These are phyloP conservation scores for Colletotrichum sp. DNA, from an alignment of 2,329 filamentous ascomycete genomes.

Conservation along the genomic window DNA sequence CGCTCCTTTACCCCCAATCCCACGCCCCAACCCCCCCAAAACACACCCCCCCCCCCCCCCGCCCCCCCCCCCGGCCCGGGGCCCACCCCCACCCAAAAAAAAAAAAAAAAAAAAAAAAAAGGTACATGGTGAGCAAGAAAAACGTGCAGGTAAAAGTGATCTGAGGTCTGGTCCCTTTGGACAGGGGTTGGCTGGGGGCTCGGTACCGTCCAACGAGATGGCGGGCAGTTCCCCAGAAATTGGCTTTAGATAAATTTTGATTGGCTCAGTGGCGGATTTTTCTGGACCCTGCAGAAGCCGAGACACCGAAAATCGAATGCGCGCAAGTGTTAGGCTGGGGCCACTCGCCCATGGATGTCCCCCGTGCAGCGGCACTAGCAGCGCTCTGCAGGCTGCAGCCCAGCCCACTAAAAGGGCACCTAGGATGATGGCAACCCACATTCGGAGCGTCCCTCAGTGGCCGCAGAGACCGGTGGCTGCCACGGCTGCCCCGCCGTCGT, in stretches of 20 bases:
- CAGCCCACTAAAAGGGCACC: not conserved
- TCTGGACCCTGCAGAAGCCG: not conserved
- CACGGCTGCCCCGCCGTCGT: not conserved
- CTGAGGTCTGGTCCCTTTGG: not conserved
- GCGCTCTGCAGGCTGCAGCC: not conserved
- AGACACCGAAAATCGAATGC: slow-evolving; percentile 1
- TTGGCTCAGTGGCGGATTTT: not conserved
- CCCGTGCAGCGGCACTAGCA: not conserved
- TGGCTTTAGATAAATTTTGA: not conserved
- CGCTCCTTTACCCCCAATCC: too few relatives aligned
- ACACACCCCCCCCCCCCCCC: too few relatives aligned
- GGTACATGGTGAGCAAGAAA: not conserved
- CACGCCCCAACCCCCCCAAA: too few relatives aligned
- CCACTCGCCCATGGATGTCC: not conserved
- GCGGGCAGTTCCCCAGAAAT: not conserved
- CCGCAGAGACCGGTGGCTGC: not conserved
- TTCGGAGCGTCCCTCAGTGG: not conserved
- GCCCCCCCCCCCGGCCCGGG: too few relatives aligned
- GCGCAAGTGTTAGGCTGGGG: not conserved
- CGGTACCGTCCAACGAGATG: not conserved
- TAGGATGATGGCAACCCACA: not conserved
- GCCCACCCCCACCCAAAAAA: too few relatives aligned
- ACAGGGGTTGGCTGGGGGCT: not conserved
- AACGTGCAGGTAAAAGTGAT: not conserved
- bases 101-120: not conserved